A percentile compares a stretch with the other conserved stretches of the same genome.
phyloP scores from a whole-genome alignment of 768 basidiomycete genomes.

The Phlebiopsis gigantea region DNA sequence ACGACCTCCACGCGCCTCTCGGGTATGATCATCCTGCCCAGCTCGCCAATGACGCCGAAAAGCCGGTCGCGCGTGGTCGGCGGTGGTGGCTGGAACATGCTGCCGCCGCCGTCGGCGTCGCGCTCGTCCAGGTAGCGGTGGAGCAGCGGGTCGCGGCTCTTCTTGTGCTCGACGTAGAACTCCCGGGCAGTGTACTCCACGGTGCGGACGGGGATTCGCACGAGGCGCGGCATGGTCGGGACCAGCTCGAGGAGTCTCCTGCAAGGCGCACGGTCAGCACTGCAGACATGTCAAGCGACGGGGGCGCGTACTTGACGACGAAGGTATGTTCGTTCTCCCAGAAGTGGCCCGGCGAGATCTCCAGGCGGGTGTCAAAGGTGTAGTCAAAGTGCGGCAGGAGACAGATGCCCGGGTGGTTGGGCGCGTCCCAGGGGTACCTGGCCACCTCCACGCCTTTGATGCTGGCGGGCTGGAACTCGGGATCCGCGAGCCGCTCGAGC shows the following conservation, averaged over 20 bases:
- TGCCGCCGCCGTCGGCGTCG: no score
- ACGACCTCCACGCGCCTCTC: background rate
- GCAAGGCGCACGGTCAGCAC: background rate
- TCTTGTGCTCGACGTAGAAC: background rate
- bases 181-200: background rate
- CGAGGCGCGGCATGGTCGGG: background rate
- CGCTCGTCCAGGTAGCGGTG: background rate
- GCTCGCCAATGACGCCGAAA: background rate
- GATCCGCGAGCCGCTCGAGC: background rate
- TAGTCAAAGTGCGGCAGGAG: conserved; percentile 9
- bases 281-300: background rate
- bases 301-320: background rate
- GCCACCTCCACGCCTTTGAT: background rate
- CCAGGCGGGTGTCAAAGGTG: background rate
- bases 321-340: background rate
- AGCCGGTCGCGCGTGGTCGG: background rate
- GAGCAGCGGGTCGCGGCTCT: background rate
- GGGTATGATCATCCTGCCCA: background rate
- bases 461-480: background rate
- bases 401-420: background rate
- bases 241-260: background rate
- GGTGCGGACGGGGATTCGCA: background rate
- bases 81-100: background rate
- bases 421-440: background rate
- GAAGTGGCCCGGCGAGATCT: background rate